These are phyloP conservation scores for Aspergillus coremiiformis DNA, from an alignment of 495 filamentous ascomycete species.

Conservation along the genomic window DNA sequence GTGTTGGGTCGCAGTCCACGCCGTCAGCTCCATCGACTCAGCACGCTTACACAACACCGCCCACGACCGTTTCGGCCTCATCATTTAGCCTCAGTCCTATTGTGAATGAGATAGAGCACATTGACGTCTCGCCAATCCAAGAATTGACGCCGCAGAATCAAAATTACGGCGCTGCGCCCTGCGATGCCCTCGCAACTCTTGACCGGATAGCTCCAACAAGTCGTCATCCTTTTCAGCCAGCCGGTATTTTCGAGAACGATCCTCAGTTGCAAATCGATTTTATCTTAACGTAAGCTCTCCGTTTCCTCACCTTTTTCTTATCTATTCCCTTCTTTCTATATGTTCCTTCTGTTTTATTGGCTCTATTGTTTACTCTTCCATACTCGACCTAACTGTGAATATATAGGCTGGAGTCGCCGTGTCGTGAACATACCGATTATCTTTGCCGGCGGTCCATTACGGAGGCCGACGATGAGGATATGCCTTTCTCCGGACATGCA, in stretches of 20 bases:
- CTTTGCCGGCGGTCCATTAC: conserved; percentile 42
- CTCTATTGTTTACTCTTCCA: neutral
- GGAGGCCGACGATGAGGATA: conserved; percentile 43
- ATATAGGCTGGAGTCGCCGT: conserved; percentile 81
- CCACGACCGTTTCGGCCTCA: conserved; percentile 28
- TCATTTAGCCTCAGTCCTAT: conserved; percentile 31
- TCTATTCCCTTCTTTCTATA: neutral
- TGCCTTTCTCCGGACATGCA: conserved; percentile 66
- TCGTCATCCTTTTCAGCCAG: conserved; percentile 30
- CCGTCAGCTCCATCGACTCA: conserved; percentile 7
- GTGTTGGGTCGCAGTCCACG: conserved; percentile 27
- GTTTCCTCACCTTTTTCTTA: conserved; percentile 7
- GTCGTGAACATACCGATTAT: conserved; percentile 87
- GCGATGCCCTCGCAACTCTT: conserved; percentile 26
- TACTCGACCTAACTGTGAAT: neutral
- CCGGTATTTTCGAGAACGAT: conserved; percentile 63
- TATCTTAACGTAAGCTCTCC: conserved; percentile 76
- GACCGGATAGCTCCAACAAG: conserved; percentile 23
- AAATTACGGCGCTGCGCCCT: conserved; percentile 22
- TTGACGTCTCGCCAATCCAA: conserved; percentile 29
- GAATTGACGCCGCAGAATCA: conserved; percentile 27
- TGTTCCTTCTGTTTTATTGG: neutral
- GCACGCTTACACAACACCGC: neutral
- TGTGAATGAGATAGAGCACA: conserved; percentile 26
- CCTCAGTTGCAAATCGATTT: conserved; percentile 86